A percentile compares a stretch with the other conserved stretches of the same genome.
phyloP scores from a whole-genome alignment of 2,329 filamentous ascomycete species.

The Diaporthe vaccinii region DNA sequence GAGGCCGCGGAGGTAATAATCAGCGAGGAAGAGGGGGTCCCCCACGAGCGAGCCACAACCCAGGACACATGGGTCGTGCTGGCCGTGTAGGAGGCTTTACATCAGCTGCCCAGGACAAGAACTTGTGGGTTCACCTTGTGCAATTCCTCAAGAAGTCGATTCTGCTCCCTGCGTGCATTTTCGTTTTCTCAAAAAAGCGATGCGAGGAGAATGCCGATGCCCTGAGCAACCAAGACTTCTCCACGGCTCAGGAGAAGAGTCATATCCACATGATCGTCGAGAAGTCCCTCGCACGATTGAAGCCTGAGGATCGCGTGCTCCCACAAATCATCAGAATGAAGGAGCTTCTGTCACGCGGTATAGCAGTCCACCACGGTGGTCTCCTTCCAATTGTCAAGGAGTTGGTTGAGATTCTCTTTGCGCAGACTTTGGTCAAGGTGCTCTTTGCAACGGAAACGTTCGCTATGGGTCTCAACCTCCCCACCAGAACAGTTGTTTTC shows the following conservation, averaged over 20 bases:
- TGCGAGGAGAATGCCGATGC: constrained; percentile 98
- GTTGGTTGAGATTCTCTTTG: constrained; percentile 96
- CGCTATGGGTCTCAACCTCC: constrained; percentile 96
- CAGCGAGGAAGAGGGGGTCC: constrained; percentile 69
- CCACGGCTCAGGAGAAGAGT: constrained; percentile 93
- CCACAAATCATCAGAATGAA: constrained; percentile 92
- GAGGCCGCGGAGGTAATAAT: constrained; percentile 64
- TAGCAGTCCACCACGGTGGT: constrained; percentile 96
- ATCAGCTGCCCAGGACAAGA: constrained; percentile 93
- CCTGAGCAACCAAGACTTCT: constrained; percentile 94
- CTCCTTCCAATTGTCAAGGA: constrained; percentile 97
- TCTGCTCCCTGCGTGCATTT: constrained; percentile 93
- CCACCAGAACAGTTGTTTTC: constrained; percentile 96
- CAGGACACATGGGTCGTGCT: constrained; percentile 90
- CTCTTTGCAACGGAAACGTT: constrained; percentile 98
- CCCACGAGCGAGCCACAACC: constrained; percentile 71
- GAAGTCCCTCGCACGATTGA: constrained; percentile 90
- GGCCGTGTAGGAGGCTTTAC: constrained; percentile 89
- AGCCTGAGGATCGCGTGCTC: constrained; percentile 88
- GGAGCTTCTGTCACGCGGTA: constrained; percentile 87
- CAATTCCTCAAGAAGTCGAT: constrained; percentile 90
- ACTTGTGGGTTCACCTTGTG: constrained; percentile 95
- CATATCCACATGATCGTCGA: constrained; percentile 98
- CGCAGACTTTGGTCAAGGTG: constrained; percentile 94
- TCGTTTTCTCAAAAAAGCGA: constrained; percentile 98